A percentile compares a stretch with the other conserved stretches of the same genome.
Conservation (phyloP, 352 stramenopile species). For the Globisporangium polare region DNA sequence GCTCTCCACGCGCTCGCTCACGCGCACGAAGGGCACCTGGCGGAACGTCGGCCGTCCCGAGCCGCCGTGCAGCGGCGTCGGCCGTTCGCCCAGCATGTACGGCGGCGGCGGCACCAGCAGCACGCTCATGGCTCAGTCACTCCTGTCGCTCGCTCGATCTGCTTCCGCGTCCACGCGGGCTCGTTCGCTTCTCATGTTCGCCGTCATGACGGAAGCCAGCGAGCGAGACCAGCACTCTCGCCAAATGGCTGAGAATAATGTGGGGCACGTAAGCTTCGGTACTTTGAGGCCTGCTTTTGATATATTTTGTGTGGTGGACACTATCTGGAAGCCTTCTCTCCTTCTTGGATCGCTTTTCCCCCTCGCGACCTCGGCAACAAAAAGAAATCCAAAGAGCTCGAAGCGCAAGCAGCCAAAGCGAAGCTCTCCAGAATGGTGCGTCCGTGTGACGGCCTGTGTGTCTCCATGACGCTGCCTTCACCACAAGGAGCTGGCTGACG, state of each 20-base stretch:
- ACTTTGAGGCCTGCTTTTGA: not conserved
- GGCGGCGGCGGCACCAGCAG: constrained; percentile 53
- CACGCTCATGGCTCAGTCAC: constrained; percentile 7
- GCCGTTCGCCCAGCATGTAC: constrained; percentile 80
- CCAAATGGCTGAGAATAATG: not conserved
- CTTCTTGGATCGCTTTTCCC: constrained; percentile 12
- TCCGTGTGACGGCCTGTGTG: too few species aligned
- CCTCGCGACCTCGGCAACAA: not conserved
- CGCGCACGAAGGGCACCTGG: constrained; percentile 81
- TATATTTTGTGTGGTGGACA: not conserved
- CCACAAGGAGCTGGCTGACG: not conserved
- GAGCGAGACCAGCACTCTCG: not conserved
- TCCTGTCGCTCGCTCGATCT: constrained; percentile 2
- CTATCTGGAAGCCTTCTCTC: not conserved
- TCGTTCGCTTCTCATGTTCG: constrained; percentile 2
- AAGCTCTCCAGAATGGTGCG: constrained; percentile 27
- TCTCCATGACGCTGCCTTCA: too few species aligned
- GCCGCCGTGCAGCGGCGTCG: constrained; percentile 48
- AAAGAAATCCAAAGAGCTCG: constrained; percentile 11
- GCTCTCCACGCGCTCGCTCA: constrained; percentile 74
- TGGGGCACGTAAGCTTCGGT: not conserved
- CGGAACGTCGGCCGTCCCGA: constrained; percentile 55
- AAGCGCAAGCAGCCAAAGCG: not conserved
- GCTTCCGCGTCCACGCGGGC: not conserved
- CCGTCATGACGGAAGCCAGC: not conserved